Conservation (phyloP, 768 basidiomycete species). For the Dioszegia hungarica region DNA sequence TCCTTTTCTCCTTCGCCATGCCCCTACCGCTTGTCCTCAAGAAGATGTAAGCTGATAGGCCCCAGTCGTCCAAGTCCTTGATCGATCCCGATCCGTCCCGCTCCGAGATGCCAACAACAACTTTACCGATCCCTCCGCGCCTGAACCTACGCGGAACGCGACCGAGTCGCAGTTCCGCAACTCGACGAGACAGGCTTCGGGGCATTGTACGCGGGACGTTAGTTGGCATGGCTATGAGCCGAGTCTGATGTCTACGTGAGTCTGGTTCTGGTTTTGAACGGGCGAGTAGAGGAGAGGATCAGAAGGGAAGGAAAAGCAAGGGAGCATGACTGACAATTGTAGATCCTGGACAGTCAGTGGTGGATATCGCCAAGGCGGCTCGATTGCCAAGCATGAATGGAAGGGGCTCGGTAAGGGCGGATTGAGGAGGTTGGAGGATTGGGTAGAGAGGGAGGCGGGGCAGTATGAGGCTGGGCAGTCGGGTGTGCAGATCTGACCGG, state of each 20-base stretch:
- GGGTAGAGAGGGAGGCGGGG: constrained; percentile 57
- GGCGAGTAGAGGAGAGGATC: not conserved
- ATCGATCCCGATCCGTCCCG: constrained; percentile 68
- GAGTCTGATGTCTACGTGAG: constrained; percentile 78
- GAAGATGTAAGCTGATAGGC: not conserved
- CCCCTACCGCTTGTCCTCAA: not conserved
- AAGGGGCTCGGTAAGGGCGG: constrained; percentile 74
- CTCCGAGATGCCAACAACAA: constrained; percentile 53
- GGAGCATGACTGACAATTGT: not conserved
- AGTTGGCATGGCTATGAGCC: constrained; percentile 94
- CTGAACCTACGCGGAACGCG: constrained; percentile 51
- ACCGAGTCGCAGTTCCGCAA: not conserved
- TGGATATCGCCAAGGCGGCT: constrained; percentile 57
- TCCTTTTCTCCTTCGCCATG: too few species aligned
- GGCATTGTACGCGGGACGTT: constrained; percentile 66
- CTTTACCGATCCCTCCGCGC: constrained; percentile 62
- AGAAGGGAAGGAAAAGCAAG: too few species aligned
- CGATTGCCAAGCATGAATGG: constrained; percentile 92
- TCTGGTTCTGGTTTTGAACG: not conserved
- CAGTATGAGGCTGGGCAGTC: not conserved
- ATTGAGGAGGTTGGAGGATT: constrained; percentile 61
- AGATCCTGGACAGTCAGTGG: constrained; percentile 63
- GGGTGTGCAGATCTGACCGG: not conserved
- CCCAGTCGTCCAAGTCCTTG: constrained; percentile 55
- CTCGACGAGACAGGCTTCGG: not conserved